Percentiles rank a stretch among this genome's conserved stretches.
Evolutionary conservation across 768 basidiomycete species (phyloP).

Genomic region (Mycena crocata): DNA sequence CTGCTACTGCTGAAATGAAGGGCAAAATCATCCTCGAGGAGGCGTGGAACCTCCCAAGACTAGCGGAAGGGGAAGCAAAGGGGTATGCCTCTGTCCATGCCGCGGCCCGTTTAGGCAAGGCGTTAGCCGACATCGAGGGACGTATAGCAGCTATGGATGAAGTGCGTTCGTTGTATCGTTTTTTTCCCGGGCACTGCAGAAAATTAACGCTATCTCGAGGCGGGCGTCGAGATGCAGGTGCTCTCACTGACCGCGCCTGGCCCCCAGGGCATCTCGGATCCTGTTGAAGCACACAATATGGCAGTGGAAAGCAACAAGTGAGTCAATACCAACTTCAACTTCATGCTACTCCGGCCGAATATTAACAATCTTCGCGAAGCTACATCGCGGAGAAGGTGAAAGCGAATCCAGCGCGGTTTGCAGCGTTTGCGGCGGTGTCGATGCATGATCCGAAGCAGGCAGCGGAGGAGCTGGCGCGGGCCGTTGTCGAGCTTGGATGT

Average conservation of each 20-base stretch:
- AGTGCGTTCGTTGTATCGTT: not conserved
- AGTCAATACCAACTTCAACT: not conserved
- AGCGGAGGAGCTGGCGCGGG: slow-evolving; percentile 29
- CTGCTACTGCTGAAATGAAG: slow-evolving; percentile 24
- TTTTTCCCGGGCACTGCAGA: too few relatives aligned
- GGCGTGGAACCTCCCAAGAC: slow-evolving; percentile 32
- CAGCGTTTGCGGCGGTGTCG: slow-evolving; percentile 34
- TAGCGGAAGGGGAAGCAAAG: slow-evolving; percentile 29
- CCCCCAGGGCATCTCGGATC: slow-evolving; percentile 29
- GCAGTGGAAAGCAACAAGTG: slow-evolving; percentile 36
- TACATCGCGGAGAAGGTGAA: slow-evolving; percentile 34
- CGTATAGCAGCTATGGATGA: slow-evolving; percentile 34
- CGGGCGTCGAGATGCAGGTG: slow-evolving; percentile 35
- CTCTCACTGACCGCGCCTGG: slow-evolving; percentile 34
- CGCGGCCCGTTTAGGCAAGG: slow-evolving; percentile 25
- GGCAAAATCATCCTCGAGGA: slow-evolving; percentile 38
- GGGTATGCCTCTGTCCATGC: slow-evolving; percentile 29
- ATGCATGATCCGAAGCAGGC: slow-evolving; percentile 36
- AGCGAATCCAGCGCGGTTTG: slow-evolving; percentile 27
- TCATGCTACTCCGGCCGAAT: too few relatives aligned
- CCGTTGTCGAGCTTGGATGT: slow-evolving; percentile 31
- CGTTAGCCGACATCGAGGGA: slow-evolving; percentile 32
- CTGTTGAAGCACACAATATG: slow-evolving; percentile 29
- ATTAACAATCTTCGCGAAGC: not conserved
- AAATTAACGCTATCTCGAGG: slow-evolving; percentile 8